Conservation (phyloP, 805 yeast species). For the Monosporozyma servazzii region DNA sequence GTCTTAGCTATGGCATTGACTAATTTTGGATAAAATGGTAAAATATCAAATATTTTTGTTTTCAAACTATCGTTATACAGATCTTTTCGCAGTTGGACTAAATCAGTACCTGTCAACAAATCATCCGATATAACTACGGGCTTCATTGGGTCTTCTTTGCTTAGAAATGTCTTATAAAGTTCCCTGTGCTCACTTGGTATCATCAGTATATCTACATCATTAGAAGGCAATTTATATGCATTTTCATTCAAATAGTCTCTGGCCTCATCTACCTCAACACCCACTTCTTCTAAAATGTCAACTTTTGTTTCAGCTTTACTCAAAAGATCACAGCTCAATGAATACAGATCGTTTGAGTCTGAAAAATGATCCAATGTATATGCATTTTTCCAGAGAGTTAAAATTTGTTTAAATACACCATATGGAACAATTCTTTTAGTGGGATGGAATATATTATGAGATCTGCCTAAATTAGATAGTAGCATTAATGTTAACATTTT, state of each 20-base stretch:
- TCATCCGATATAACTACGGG: not conserved
- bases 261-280: slow-evolving; percentile 28
- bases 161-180: not conserved
- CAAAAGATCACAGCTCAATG: slow-evolving; percentile 25
- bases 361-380: slow-evolving; percentile 28
- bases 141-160: not conserved
- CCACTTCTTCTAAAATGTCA: slow-evolving; percentile 18
- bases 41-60: slow-evolving; percentile 35
- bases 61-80: slow-evolving; percentile 28
- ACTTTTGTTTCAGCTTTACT: slow-evolving; percentile 20
- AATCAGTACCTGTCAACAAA: not conserved
- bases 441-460: slow-evolving; percentile 19
- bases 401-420: slow-evolving; percentile 37
- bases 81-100: slow-evolving; percentile 30
- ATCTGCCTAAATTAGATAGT: slow-evolving; percentile 14
- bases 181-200: not conserved
- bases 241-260: slow-evolving; percentile 23
- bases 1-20: slow-evolving; percentile 34
- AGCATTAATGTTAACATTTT: slow-evolving; percentile 18
- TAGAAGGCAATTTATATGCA: slow-evolving; percentile 26
- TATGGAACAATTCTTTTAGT: slow-evolving; percentile 28
- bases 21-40: slow-evolving; percentile 36
- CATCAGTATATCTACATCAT: slow-evolving; percentile 8
- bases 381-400: slow-evolving; percentile 37
- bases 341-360: slow-evolving; percentile 13